These are phyloP conservation scores for Nothophytophthora sp. DNA, from an alignment of 352 stramenopile genomes.

Conservation along the genomic window DNA sequence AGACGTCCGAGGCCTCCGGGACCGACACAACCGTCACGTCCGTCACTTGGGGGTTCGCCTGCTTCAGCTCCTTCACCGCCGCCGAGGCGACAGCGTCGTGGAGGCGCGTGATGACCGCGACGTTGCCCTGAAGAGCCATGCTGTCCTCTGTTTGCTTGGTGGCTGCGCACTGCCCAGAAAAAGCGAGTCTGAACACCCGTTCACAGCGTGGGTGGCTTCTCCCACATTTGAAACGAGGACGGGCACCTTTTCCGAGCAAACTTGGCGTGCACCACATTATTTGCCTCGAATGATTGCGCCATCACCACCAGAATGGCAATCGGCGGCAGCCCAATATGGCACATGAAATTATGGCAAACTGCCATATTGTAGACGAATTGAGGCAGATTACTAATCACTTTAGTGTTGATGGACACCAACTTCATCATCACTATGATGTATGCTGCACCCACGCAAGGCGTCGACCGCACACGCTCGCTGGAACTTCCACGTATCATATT, in stretches of 20 bases:
- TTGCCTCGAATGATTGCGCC: constrained; percentile 7
- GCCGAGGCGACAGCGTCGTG: constrained; percentile 22
- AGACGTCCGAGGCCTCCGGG: constrained; percentile 35
- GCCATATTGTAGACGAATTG: no score
- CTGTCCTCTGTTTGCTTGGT: constrained; percentile 7
- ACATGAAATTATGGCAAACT: no score
- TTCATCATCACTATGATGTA: no score
- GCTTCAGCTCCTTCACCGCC: constrained; percentile 50
- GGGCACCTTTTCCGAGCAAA: not conserved
- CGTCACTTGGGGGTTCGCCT: constrained; percentile 33
- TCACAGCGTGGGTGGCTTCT: no score
- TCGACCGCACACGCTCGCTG: no score
- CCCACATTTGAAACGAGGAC: constrained; percentile 10
- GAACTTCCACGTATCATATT: no score
- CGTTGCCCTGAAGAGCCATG: constrained; percentile 50
- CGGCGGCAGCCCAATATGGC: no score
- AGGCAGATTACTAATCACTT: no score
- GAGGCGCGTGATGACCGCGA: constrained; percentile 59
- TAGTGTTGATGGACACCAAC: no score
- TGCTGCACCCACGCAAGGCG: no score
- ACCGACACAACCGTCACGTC: constrained; percentile 53
- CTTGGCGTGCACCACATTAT: not conserved
- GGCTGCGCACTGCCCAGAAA: constrained; percentile 23
- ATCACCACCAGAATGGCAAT: no score
- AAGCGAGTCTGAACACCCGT: constrained; percentile 19